A percentile compares a stretch with the other conserved stretches of the same genome.
phyloP scores from a whole-genome alignment of 2,329 filamentous ascomycete genomes.

The Hymenoscyphus fructigenus region DNA sequence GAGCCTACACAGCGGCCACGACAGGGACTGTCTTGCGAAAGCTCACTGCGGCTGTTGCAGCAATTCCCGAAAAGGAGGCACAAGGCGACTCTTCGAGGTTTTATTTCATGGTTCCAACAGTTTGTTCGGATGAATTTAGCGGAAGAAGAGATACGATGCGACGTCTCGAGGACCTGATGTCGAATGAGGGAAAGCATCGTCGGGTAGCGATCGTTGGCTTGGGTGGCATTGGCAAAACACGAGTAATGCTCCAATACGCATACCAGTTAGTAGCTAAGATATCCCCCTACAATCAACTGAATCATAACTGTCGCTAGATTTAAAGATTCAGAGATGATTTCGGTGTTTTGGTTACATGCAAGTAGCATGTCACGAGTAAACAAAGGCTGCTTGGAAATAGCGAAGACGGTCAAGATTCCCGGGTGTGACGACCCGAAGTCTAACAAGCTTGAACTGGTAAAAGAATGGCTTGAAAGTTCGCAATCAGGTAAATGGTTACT shows the following conservation, averaged over 20 bases:
- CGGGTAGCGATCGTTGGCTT: constrained; percentile 13
- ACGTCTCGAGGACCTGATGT: not conserved
- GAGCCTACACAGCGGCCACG: not conserved
- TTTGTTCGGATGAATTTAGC: not conserved
- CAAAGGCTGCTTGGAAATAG: constrained; percentile 14
- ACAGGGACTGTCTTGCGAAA: constrained; percentile 3
- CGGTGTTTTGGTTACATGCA: constrained; percentile 44
- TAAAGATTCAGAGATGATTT: constrained; percentile 31
- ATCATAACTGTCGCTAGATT: constrained; percentile 5
- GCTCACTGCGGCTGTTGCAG: constrained; percentile 4
- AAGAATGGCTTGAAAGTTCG: constrained; percentile 20
- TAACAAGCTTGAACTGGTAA: constrained; percentile 16
- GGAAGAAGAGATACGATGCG: constrained; percentile 7
- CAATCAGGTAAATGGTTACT: constrained; percentile 39
- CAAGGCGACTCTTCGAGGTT: not conserved
- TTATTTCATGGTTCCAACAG: constrained; percentile 6
- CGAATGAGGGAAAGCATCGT: constrained; percentile 4
- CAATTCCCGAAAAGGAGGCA: not conserved
- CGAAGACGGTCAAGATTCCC: constrained; percentile 9
- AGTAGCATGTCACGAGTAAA: constrained; percentile 22
- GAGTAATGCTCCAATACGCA: constrained; percentile 17
- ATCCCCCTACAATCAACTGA: too few species aligned
- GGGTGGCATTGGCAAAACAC: constrained; percentile 20
- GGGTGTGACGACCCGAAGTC: constrained; percentile 11
- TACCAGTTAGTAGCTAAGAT: constrained; percentile 4